These are phyloP conservation scores for Paecilomyces sp. DNA, from an alignment of 2,329 filamentous ascomycete genomes.

Conservation along the genomic window DNA sequence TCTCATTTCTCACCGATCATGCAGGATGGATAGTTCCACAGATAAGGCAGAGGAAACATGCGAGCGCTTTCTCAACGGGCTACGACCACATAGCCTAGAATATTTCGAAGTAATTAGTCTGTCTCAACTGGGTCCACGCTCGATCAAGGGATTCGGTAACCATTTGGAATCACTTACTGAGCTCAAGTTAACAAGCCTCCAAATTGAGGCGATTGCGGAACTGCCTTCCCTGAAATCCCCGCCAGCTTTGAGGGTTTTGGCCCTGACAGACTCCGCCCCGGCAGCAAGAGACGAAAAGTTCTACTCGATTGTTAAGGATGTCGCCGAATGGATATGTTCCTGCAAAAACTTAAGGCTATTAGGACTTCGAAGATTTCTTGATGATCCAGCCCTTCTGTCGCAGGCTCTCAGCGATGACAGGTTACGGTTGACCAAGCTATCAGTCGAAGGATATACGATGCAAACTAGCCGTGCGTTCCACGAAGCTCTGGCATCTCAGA, in stretches of 20 bases:
- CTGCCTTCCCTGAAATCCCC: slow-evolving; percentile 12
- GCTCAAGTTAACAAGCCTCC: slow-evolving; percentile 45
- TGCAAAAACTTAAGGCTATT: slow-evolving; percentile 47
- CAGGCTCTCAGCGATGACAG: slow-evolving; percentile 17
- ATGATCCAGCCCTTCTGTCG: slow-evolving; percentile 36
- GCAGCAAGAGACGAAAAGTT: slow-evolving; percentile 42
- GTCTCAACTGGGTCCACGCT: slow-evolving; percentile 47
- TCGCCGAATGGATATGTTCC: slow-evolving; percentile 48
- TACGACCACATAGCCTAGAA: slow-evolving; percentile 51
- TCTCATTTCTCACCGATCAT: slow-evolving; percentile 15
- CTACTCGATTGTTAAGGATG: slow-evolving; percentile 45
- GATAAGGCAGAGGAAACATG: slow-evolving; percentile 50
- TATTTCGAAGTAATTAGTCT: slow-evolving; percentile 53
- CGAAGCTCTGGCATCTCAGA: slow-evolving; percentile 18
- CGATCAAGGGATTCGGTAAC: slow-evolving; percentile 47
- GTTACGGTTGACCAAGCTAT: slow-evolving; percentile 20
- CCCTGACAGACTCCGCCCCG: slow-evolving; percentile 41
- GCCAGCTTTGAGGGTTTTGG: slow-evolving; percentile 40
- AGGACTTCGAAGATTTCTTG: slow-evolving; percentile 44
- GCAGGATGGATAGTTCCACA: slow-evolving; percentile 20
- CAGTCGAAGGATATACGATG: slow-evolving; percentile 21
- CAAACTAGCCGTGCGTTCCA: slow-evolving; percentile 17
- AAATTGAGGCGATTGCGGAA: slow-evolving; percentile 38
- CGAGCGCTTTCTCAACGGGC: slow-evolving; percentile 50
- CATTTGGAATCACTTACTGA: slow-evolving; percentile 50